A percentile compares a stretch with the other conserved stretches of the same genome.
phyloP scores from a whole-genome alignment of 208 protist species.

The Leishmania guyanensis region DNA sequence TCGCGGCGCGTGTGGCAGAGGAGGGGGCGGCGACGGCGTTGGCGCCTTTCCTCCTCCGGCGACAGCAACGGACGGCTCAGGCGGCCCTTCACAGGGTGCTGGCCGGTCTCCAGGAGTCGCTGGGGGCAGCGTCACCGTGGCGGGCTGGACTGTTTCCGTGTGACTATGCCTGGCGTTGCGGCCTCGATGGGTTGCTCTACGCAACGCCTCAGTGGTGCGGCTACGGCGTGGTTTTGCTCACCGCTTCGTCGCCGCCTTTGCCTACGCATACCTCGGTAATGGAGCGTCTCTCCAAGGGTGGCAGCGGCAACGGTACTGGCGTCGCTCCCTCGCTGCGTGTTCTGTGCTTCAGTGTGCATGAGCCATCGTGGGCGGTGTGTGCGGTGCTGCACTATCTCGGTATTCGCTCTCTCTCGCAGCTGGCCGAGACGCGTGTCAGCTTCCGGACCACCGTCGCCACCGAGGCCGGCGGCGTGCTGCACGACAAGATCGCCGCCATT shows the following conservation, averaged over 20 bases:
- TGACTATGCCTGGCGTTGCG: slow-evolving; percentile 40
- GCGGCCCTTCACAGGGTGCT: slow-evolving; percentile 11
- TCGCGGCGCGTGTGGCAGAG: slow-evolving; percentile 21
- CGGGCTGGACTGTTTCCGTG: slow-evolving; percentile 35
- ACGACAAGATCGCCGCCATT: slow-evolving; percentile 43
- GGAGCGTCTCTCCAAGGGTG: background rate
- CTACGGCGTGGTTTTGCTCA: slow-evolving; percentile 26
- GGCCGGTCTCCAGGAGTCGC: slow-evolving; percentile 4
- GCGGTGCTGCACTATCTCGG: slow-evolving; percentile 53
- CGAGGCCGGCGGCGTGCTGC: slow-evolving; percentile 31
- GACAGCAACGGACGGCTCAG: slow-evolving; percentile 3
- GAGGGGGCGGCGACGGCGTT: background rate
- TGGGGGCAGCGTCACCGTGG: slow-evolving; percentile 11
- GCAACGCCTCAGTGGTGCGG: slow-evolving; percentile 51
- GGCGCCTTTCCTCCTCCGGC: slow-evolving; percentile 1
- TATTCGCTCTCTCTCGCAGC: slow-evolving; percentile 43
- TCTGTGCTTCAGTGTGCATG: slow-evolving; percentile 38
- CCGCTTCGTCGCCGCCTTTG: background rate
- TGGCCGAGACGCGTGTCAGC: slow-evolving; percentile 39
- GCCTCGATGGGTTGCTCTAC: slow-evolving; percentile 55
- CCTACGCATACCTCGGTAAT: background rate
- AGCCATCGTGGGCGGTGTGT: slow-evolving; percentile 47
- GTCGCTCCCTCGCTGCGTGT: slow-evolving; percentile 35
- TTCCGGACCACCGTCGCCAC: slow-evolving; percentile 32
- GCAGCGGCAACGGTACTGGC: background rate